phyloP scores from a whole-genome alignment of 495 filamentous ascomycete species.

The Terfezia claveryi region DNA sequence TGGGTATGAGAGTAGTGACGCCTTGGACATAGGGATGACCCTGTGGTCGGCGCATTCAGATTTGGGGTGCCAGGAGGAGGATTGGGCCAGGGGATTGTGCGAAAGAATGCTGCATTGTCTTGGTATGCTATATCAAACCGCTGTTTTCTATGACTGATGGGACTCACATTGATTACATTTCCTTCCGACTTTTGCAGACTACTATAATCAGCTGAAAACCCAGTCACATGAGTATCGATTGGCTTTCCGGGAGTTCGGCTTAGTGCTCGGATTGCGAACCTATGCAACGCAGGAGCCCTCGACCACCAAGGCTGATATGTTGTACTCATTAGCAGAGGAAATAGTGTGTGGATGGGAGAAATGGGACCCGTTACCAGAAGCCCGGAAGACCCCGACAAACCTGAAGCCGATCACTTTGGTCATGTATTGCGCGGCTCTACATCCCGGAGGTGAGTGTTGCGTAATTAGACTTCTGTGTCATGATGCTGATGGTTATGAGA shows the following conservation, averaged over 20 bases:
- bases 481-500: too few species aligned
- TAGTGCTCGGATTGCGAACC: conserved; percentile 34
- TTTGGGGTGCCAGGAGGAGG: conserved; percentile 18
- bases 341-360: neutral
- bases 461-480: too few species aligned
- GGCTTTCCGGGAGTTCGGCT: conserved; percentile 44
- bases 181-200: too few species aligned
- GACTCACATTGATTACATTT: too few species aligned
- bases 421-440: conserved; percentile 44
- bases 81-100: conserved; percentile 30
- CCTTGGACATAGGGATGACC: conserved; percentile 43
- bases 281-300: conserved; percentile 8
- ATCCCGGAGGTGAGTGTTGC: conserved; percentile 33
- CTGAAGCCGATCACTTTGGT: conserved; percentile 37
- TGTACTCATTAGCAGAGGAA: neutral
- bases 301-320: too few species aligned
- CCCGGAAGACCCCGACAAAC: conserved; percentile 13
- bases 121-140: conserved; percentile 12
- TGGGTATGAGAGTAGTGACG: conserved; percentile 30
- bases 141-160: too few species aligned
- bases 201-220: too few species aligned
- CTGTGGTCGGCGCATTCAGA: conserved; percentile 42
- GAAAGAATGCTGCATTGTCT: conserved; percentile 27
- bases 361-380: too few species aligned
- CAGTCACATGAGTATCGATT: too few species aligned